Evolutionary conservation across 2,329 filamentous ascomycete genomes (phyloP).

Genomic region (Fusarium sp.): DNA sequence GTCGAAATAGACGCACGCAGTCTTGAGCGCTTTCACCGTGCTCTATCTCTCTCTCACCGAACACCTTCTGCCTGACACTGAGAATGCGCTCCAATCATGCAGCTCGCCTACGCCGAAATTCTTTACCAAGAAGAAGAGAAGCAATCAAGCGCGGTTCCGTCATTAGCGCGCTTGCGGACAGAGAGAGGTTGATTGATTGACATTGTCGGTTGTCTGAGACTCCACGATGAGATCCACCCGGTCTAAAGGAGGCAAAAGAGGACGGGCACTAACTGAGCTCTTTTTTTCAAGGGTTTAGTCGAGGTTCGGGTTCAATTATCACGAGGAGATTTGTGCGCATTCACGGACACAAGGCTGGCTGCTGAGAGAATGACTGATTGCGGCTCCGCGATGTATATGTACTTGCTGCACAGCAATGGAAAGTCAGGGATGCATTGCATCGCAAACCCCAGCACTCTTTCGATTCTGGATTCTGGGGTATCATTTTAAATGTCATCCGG

Average conservation of each 20-base stretch:
- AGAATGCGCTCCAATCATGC: conserved; percentile 38
- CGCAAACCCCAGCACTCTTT: neutral
- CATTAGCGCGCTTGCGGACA: conserved; percentile 42
- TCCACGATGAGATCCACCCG: conserved; percentile 47
- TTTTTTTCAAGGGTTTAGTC: conserved; percentile 5
- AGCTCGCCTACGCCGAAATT: conserved; percentile 17
- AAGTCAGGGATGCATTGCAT: conserved; percentile 14
- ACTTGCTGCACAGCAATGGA: neutral
- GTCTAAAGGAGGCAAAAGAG: conserved; percentile 42
- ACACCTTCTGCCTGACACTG: neutral
- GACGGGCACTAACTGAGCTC: conserved; percentile 27
- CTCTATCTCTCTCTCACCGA: conserved; percentile 9
- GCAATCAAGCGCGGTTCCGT: conserved; percentile 42
- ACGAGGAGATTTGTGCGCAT: conserved; percentile 10
- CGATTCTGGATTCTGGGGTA: conserved; percentile 28
- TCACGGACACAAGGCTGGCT: conserved; percentile 11
- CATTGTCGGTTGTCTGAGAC: conserved; percentile 15
- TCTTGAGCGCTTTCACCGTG: neutral
- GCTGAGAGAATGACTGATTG: conserved; percentile 13
- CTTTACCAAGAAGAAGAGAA: conserved; percentile 19
- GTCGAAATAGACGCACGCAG: conserved; percentile 11
- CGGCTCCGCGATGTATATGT: conserved; percentile 36
- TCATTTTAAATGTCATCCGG: conserved; percentile 1
- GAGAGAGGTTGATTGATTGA: neutral
- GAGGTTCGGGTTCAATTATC: conserved; percentile 7